These are phyloP conservation scores for Trichoderma gamsii DNA, from an alignment of 495 filamentous ascomycete genomes.

Conservation along the genomic window DNA sequence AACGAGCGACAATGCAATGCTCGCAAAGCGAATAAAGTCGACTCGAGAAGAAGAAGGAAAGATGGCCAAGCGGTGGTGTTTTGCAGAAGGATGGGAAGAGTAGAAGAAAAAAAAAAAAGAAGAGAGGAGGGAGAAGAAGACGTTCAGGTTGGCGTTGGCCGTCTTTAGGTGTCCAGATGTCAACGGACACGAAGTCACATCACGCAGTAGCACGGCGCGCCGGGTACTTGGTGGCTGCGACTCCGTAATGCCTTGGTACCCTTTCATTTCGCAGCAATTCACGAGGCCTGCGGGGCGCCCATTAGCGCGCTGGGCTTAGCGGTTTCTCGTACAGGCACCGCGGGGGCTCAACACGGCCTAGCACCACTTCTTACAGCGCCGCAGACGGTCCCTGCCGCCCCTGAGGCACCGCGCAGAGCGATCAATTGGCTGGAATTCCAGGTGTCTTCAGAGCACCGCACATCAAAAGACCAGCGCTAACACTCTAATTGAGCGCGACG, in stretches of 20 bases:
- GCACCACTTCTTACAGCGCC: background rate
- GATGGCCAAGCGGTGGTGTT: background rate
- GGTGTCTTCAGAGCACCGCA: too few species aligned
- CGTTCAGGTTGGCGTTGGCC: background rate
- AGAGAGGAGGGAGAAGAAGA: background rate
- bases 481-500: too few species aligned
- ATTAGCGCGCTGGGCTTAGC: constrained; percentile 11
- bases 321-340: background rate
- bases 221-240: background rate
- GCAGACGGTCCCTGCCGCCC: background rate
- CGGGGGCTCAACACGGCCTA: background rate
- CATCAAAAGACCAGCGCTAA: too few species aligned
- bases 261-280: background rate
- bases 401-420: background rate
- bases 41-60: constrained; percentile 1
- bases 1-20: constrained; percentile 12
- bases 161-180: constrained; percentile 4
- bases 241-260: background rate
- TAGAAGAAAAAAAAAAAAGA: background rate
- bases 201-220: background rate
- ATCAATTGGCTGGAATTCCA: too few species aligned
- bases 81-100: background rate
- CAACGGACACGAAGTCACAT: background rate
- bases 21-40: constrained; percentile 4
- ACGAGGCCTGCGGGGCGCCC: background rate